Evolutionary conservation across 345 rosid genomes (phyloP).

Genomic region (Bruguiera parviflora): DNA sequence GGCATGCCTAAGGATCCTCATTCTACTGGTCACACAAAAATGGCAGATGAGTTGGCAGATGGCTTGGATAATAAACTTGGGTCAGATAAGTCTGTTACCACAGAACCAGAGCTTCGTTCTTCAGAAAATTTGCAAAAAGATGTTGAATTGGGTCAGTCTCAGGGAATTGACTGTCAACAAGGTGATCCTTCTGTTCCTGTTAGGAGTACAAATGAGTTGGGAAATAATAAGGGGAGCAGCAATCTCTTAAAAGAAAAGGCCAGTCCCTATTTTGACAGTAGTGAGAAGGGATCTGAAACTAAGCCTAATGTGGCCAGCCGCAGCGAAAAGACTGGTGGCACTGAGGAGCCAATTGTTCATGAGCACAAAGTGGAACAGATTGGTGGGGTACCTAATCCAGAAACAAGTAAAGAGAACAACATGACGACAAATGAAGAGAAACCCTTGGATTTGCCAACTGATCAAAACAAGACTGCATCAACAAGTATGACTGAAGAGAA

Average conservation of each 20-base stretch:
- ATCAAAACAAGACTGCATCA: slow-evolving; percentile 42
- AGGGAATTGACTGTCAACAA: slow-evolving; percentile 27
- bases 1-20: slow-evolving; percentile 32
- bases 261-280: slow-evolving; percentile 28
- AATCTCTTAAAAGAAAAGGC: slow-evolving; percentile 38
- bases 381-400: slow-evolving; percentile 32
- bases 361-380: slow-evolving; percentile 38
- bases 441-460: slow-evolving; percentile 35
- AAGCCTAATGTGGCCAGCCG: slow-evolving; percentile 20
- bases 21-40: slow-evolving; percentile 40
- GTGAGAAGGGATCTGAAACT: slow-evolving; percentile 38
- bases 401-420: slow-evolving; percentile 32
- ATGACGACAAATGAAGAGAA: slow-evolving; percentile 45
- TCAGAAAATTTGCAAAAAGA: slow-evolving; percentile 38
- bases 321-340: slow-evolving; percentile 32
- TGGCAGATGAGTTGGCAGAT: slow-evolving; percentile 37
- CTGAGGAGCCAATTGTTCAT: slow-evolving; percentile 32
- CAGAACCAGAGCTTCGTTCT: slow-evolving; percentile 37
- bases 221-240: slow-evolving; percentile 35
- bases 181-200: slow-evolving; percentile 34
- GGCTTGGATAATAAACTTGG: slow-evolving; percentile 30
- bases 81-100: slow-evolving; percentile 34
- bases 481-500: slow-evolving; percentile 35
- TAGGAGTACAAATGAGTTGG: slow-evolving; percentile 36
- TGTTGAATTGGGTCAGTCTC: slow-evolving; percentile 36